Conservation (phyloP, 2,329 filamentous ascomycete species). For the Thelonectria blattea region DNA sequence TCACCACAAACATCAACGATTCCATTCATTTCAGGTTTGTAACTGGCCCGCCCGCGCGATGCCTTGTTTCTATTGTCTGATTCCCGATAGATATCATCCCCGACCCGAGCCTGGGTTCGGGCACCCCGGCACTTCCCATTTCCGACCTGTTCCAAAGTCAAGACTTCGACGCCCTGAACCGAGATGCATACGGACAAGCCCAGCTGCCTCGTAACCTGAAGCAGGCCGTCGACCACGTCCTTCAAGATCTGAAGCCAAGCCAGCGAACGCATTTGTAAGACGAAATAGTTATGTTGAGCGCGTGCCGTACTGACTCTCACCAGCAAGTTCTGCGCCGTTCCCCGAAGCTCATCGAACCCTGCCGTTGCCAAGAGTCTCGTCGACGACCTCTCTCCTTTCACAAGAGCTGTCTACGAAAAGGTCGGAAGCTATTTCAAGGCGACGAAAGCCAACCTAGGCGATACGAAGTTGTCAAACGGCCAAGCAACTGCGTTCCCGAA, state of each 20-base stretch:
- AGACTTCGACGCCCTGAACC: conserved; percentile 72
- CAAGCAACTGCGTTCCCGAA: conserved; percentile 31
- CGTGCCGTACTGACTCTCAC: conserved; percentile 36
- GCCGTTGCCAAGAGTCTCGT: conserved; percentile 41
- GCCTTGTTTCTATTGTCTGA: conserved; percentile 23
- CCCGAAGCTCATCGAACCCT: conserved; percentile 31
- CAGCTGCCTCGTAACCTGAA: conserved; percentile 70
- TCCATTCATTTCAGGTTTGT: conserved; percentile 76
- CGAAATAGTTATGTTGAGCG: not conserved
- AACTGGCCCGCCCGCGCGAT: not conserved
- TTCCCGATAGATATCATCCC: conserved; percentile 65
- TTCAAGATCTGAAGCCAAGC: conserved; percentile 74
- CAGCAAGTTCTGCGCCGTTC: conserved; percentile 59
- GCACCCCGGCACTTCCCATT: conserved; percentile 58
- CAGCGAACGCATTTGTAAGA: conserved; percentile 72
- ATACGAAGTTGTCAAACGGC: conserved; percentile 46
- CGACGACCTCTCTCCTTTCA: conserved; percentile 56
- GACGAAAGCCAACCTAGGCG: conserved; percentile 42
- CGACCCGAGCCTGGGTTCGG: conserved; percentile 65
- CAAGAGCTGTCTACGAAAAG: conserved; percentile 49
- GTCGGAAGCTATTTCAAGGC: conserved; percentile 49
- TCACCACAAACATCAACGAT: conserved; percentile 82
- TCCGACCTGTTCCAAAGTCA: conserved; percentile 57
- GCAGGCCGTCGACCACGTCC: conserved; percentile 75
- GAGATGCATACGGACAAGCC: conserved; percentile 65